Evolutionary conservation across 257 asterid species (phyloP), one percentile per base, ranked within the genome.

Genomic region (Solanum chilense): DNA sequence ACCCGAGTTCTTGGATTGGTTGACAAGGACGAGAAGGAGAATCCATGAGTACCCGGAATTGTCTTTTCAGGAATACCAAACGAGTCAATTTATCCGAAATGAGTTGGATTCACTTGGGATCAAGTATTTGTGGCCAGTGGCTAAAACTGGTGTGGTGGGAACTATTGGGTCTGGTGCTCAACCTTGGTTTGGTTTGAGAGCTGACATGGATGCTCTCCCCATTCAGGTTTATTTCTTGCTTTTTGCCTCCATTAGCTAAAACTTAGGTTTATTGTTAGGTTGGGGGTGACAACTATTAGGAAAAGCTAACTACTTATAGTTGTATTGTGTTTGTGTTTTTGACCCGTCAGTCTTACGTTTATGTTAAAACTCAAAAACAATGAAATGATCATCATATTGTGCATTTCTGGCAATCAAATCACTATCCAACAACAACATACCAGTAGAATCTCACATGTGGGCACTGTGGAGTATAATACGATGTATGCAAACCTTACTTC

Each of bases 121-220:
- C 64, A 71, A 88, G 58, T 96, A 95, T 87, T 80, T 86, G 23
- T 96, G 98, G 98, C 98, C 99, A 7, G 89, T 94, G 31, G 99
- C 99, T 9, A 62, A 90, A 45, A 95, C 99, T 33, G 98, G 99
- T 16, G 71, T 96, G 76, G 94, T 96, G 83, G 98, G 95, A 75
- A 88, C 93, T 1, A 91, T 96, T 76, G 99, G 98, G 21, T 93
- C 98, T 18, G 98, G 96, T 1, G 89, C 81, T 80, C 90, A 89
- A 12, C 99, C 98, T 18, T 92, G 95, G 91, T 92, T 96, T 87
- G 94, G 87, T 68, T 95, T 96, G 35, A 88, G 99, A 91, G 98
- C 99, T 4, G 99, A 96, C 91, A 96, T 96, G 99, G 99, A 96
- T 88, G 99, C 97, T 78, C 95, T 96, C 12, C 98, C 99, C 44